A percentile compares a stretch with the other conserved stretches of the same genome.
Conservation (phyloP, 192 early-diverging fungal genomes). For the Bifiguratus adelaidae region DNA sequence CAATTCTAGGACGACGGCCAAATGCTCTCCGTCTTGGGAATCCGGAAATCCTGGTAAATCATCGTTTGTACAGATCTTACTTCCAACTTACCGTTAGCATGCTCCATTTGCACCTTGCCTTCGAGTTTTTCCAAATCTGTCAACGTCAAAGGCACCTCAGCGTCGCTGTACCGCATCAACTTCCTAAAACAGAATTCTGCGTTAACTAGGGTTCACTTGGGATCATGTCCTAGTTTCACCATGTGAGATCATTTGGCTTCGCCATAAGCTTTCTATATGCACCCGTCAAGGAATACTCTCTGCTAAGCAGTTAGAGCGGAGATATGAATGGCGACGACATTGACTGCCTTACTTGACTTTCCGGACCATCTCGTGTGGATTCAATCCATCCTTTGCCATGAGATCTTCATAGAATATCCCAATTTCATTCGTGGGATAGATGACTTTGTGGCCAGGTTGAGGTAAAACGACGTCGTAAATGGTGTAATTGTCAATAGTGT, state of each 20-base stretch:
- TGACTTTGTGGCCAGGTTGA: slow-evolving; percentile 67
- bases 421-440: slow-evolving; percentile 73
- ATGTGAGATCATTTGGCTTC: slow-evolving; percentile 44
- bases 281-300: slow-evolving; percentile 51
- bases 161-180: slow-evolving; percentile 57
- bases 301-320: slow-evolving; percentile 2
- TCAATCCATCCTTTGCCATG: slow-evolving; percentile 62
- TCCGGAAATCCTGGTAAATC: too few species aligned
- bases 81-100: slow-evolving; percentile 13
- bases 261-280: slow-evolving; percentile 54
- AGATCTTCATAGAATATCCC: slow-evolving; percentile 48
- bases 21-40: slow-evolving; percentile 43
- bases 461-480: slow-evolving; percentile 92
- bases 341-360: slow-evolving; percentile 29
- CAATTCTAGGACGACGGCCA: slow-evolving; percentile 69
- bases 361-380: slow-evolving; percentile 51
- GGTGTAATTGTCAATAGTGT: slow-evolving; percentile 55
- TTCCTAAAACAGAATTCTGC: slow-evolving; percentile 15
- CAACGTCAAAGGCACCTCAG: slow-evolving; percentile 34
- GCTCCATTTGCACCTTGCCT: slow-evolving; percentile 24
- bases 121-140: slow-evolving; percentile 56
- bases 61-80: slow-evolving; percentile 1
- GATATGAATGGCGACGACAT: not conserved
- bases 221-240: slow-evolving; percentile 10
- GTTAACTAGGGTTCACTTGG: not conserved